Evolutionary conservation across 2,329 filamentous ascomycete genomes (phyloP), one percentile per base, ranked within the genome.

Genomic region (Aureobasidium vineae): DNA sequence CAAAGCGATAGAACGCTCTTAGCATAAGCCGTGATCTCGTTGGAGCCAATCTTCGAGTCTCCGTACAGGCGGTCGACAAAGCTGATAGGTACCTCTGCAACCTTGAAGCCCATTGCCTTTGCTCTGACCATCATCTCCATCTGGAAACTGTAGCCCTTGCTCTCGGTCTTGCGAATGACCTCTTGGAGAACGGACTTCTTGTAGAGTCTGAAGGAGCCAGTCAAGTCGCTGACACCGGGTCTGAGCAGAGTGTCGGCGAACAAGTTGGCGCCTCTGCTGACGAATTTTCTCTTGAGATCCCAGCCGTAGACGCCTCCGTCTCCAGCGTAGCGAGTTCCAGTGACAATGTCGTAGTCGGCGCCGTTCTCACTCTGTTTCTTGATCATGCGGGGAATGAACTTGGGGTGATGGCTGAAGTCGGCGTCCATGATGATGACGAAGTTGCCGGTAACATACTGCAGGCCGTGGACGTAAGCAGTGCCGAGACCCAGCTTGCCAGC

Each of bases 401-500:
- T 99, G 76, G 95, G 95, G 84, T 99, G 95, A 82, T 99, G 95
- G 73, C 88, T 92, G 85, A 99, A 99, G 81, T 99, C 95, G 80
- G 96, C 95, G 83, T 99, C 95, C 95, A 99, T 99, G 85, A 99
- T 99, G 83, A 99, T 91, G 77, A 99, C 91, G 76, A 88, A 98
- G 85, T 96, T 97, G 74, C 95, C 95, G 26, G 88, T 92, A 28
- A 85, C 90, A 77, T 90, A 98, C 78, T 97, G 87, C 68, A 99
- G 85, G 63, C 94, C 94, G 79, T 97, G 93, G 45, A 97, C 91
- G 81, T 98, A 98, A 57, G 94, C 94, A 2, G 94, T 97, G 72
- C 94, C 94, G 59, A 98, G 89, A n/a, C 94, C 94, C 45, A 97
- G 90, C 82, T 98, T 99, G 76, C 96, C 96, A 49, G 91, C 86